Conservation (phyloP, 2,329 filamentous ascomycete species). For the Elsinoe arachidis region DNA sequence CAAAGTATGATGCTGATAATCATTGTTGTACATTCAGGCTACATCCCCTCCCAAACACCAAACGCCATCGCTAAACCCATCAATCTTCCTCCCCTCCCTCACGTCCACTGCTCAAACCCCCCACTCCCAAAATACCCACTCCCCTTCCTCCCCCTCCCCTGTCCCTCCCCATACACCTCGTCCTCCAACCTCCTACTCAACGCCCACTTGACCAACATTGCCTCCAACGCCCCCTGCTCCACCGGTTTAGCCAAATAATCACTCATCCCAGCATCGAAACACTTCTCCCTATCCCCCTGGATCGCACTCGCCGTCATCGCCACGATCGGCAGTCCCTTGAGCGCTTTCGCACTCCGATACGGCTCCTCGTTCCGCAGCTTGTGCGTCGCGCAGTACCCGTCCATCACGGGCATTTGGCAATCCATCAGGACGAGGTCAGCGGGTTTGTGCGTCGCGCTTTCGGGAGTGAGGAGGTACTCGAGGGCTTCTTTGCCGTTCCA, state of each 20-base stretch:
- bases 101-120: neutral
- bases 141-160: neutral
- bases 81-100: neutral
- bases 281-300: slow-evolving; percentile 17
- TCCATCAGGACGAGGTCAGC: slow-evolving; percentile 15
- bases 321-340: slow-evolving; percentile 15
- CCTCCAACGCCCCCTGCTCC: slow-evolving; percentile 8
- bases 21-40: neutral
- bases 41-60: neutral
- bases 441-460: neutral
- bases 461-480: neutral
- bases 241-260: slow-evolving; percentile 16
- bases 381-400: slow-evolving; percentile 16
- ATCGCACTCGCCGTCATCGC: slow-evolving; percentile 18
- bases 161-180: neutral
- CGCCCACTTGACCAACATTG: slow-evolving; percentile 12
- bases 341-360: neutral
- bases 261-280: slow-evolving; percentile 17
- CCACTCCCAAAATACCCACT: neutral
- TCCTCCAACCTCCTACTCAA: slow-evolving; percentile 1
- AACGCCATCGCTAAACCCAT: slow-evolving; percentile 2
- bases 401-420: slow-evolving; percentile 16
- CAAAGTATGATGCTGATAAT: neutral
- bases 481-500: slow-evolving; percentile 16
- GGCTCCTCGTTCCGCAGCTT: slow-evolving; percentile 12